Percentiles rank a stretch among this genome's conserved stretches.
These are phyloP conservation scores for Amphicarpaea edgeworthii DNA, from an alignment of 306 rosid genomes.

Conservation along the genomic window DNA sequence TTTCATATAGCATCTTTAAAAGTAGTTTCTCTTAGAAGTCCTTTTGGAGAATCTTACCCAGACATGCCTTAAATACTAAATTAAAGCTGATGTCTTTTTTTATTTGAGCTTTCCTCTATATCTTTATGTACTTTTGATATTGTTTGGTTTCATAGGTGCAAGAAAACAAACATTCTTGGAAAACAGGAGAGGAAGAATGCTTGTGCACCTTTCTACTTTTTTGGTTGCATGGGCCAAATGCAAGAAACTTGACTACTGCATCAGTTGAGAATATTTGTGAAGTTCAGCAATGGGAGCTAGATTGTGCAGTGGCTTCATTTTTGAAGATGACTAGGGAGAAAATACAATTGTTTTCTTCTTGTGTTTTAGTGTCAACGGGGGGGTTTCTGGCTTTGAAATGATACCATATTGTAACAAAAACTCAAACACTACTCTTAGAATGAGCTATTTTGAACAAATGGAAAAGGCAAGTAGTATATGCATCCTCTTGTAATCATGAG, in stretches of 20 bases:
- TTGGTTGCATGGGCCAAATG: constrained; percentile 78
- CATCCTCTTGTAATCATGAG: constrained; percentile 21
- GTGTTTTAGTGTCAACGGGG: constrained; percentile 13
- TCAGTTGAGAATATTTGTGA: constrained; percentile 58
- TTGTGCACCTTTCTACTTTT: constrained; percentile 56
- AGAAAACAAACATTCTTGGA: constrained; percentile 50
- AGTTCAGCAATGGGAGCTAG: constrained; percentile 46
- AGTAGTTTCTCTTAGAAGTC: too few relatives aligned
- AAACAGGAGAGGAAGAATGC: constrained; percentile 63
- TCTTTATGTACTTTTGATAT: background rate
- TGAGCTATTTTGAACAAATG: constrained; percentile 40
- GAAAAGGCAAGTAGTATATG: constrained; percentile 51
- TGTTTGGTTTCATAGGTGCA: constrained; percentile 61
- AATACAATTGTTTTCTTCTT: constrained; percentile 27
- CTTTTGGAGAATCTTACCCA: too few relatives aligned
- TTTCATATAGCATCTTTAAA: too few relatives aligned
- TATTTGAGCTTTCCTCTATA: background rate
- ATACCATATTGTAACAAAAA: background rate
- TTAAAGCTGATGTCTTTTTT: background rate
- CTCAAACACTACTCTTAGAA: constrained; percentile 30
- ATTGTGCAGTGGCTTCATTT: constrained; percentile 63
- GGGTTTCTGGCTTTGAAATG: constrained; percentile 7
- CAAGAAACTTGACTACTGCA: constrained; percentile 41
- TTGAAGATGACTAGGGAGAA: constrained; percentile 50
- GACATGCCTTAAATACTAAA: too few relatives aligned